These are phyloP conservation scores for Hypomyces perniciosus DNA, from an alignment of 2,329 filamentous ascomycete species.

Conservation along the genomic window DNA sequence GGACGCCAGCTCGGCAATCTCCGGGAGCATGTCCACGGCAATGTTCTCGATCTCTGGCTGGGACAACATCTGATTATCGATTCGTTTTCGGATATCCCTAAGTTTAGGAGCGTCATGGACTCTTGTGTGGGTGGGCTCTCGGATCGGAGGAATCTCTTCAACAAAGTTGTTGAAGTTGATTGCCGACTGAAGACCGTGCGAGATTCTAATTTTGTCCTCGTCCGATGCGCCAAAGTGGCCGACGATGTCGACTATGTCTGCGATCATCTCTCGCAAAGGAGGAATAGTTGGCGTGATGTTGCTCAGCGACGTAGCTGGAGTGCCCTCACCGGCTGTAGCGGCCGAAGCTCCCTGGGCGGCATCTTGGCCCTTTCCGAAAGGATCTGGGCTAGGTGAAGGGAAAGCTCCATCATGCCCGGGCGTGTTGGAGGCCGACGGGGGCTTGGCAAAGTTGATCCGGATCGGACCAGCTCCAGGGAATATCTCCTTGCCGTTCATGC, in stretches of 20 bases:
- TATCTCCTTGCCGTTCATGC: conserved; percentile 94
- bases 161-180: conserved; percentile 67
- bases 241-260: conserved; percentile 80
- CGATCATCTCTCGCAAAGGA: conserved; percentile 68
- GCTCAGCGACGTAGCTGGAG: conserved; percentile 25
- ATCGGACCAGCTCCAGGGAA: conserved; percentile 95
- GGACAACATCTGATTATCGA: conserved; percentile 88
- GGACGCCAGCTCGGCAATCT: conserved; percentile 89
- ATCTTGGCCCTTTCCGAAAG: conserved; percentile 57
- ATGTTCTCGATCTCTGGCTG: conserved; percentile 86
- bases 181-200: conserved; percentile 66
- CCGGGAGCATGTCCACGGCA: conserved; percentile 88
- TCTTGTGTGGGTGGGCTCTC: conserved; percentile 81
- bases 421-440: conserved; percentile 81
- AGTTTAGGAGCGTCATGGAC: conserved; percentile 92
- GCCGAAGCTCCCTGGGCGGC: conserved; percentile 26
- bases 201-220: conserved; percentile 69
- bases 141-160: conserved; percentile 81
- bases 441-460: conserved; percentile 95
- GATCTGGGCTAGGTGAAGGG: conserved; percentile 86
- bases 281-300: conserved; percentile 59
- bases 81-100: conserved; percentile 92
- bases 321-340: conserved; percentile 30
- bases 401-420: conserved; percentile 84
- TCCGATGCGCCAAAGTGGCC: conserved; percentile 79